Conservation (phyloP, 495 filamentous ascomycete genomes). For the Astrothelium macrocarpum region DNA sequence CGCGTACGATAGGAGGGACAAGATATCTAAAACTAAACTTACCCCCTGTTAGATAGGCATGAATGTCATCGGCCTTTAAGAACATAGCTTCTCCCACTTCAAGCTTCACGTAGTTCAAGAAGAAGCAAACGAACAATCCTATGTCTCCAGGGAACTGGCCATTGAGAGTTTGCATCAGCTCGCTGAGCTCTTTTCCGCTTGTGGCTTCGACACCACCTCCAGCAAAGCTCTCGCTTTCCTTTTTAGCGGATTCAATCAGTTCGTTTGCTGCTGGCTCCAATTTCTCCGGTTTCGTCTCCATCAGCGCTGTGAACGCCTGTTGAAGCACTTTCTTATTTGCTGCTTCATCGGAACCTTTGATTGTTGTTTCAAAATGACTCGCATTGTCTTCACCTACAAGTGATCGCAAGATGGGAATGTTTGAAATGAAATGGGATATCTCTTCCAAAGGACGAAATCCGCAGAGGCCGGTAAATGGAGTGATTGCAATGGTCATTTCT, state of each 20-base stretch:
- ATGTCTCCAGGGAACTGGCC: slow-evolving; percentile 67
- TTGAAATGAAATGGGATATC: slow-evolving; percentile 74
- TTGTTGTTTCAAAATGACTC: slow-evolving; percentile 54
- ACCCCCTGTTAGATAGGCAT: slow-evolving; percentile 83
- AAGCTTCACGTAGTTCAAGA: slow-evolving; percentile 73
- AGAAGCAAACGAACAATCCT: slow-evolving; percentile 69
- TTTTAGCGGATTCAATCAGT: slow-evolving; percentile 62
- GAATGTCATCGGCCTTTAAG: slow-evolving; percentile 89
- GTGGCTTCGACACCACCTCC: slow-evolving; percentile 50
- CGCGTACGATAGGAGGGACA: not conserved
- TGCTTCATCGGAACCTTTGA: slow-evolving; percentile 51
- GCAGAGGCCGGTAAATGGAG: slow-evolving; percentile 89
- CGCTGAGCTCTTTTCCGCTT: slow-evolving; percentile 58
- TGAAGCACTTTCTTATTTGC: slow-evolving; percentile 74
- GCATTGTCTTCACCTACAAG: slow-evolving; percentile 66
- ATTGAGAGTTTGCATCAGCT: slow-evolving; percentile 66
- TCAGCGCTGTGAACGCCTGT: slow-evolving; percentile 61
- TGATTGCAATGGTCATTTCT: slow-evolving; percentile 97
- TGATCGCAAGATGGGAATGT: slow-evolving; percentile 59
- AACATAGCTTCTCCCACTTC: slow-evolving; percentile 90
- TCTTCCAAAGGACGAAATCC: slow-evolving; percentile 84
- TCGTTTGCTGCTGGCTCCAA: slow-evolving; percentile 54
- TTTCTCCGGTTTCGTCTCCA: slow-evolving; percentile 60
- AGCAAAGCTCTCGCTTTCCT: slow-evolving; percentile 52
- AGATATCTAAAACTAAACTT: not conserved